Percentiles rank a stretch among this genome's conserved stretches.
Conservation (phyloP, 2,329 filamentous ascomycete genomes). For the Diplocarpon mali region DNA sequence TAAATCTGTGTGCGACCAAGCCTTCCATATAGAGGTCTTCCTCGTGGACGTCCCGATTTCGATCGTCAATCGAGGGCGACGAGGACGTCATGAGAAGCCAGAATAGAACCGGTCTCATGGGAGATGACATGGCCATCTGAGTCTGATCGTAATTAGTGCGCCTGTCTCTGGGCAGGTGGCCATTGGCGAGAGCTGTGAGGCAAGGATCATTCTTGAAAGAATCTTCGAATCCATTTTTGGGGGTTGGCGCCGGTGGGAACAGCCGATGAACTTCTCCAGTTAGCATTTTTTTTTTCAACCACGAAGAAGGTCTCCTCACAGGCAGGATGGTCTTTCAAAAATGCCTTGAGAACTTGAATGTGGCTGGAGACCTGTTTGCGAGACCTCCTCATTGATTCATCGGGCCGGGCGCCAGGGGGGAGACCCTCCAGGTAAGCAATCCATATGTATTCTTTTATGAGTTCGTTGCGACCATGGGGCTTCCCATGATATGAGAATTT, state of each 20-base stretch:
- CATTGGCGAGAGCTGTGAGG: constrained; percentile 47
- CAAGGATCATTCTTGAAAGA: constrained; percentile 56
- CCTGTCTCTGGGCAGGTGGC: constrained; percentile 18
- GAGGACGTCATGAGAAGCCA: constrained; percentile 22
- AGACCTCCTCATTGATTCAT: constrained; percentile 34
- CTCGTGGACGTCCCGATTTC: constrained; percentile 12
- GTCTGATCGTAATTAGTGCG: constrained; percentile 14
- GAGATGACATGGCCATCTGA: constrained; percentile 6
- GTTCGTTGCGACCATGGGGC: constrained; percentile 57
- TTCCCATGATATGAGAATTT: constrained; percentile 56
- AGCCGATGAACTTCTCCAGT: constrained; percentile 36
- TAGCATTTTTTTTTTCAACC: constrained; percentile 5
- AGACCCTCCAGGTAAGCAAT: constrained; percentile 32
- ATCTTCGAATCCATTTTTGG: constrained; percentile 42
- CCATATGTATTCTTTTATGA: constrained; percentile 59
- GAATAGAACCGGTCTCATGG: constrained; percentile 19
- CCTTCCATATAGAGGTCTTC: constrained; percentile 16
- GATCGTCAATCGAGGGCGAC: constrained; percentile 12
- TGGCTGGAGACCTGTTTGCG: constrained; percentile 60
- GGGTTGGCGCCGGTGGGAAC: constrained; percentile 40
- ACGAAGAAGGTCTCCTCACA: constrained; percentile 36
- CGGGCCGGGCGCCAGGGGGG: constrained; percentile 35
- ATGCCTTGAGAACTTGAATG: constrained; percentile 59
- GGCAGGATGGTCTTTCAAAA: constrained; percentile 50
- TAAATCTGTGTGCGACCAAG: constrained; percentile 20